These are phyloP conservation scores for Globisporangium middletonii DNA, from an alignment of 352 stramenopile genomes.

Conservation along the genomic window DNA sequence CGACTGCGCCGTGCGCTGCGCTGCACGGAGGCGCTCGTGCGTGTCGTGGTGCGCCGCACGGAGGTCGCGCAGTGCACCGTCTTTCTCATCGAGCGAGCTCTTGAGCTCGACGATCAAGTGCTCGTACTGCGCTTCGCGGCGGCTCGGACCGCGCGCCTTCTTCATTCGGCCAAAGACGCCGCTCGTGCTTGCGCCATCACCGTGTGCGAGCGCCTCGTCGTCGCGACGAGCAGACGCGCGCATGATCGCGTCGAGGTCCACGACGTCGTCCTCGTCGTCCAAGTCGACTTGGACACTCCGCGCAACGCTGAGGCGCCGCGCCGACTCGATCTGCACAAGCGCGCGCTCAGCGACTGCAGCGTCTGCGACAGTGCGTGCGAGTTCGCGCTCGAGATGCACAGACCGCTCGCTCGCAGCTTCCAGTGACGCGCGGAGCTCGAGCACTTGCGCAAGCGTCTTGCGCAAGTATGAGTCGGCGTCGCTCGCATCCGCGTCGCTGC, in stretches of 20 bases:
- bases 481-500: conserved; percentile 2
- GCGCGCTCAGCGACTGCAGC: conserved; percentile 24
- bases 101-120: conserved; percentile 68
- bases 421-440: conserved; percentile 41
- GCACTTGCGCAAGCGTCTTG: conserved; percentile 53
- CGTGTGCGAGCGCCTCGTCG: not conserved
- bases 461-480: conserved; percentile 51
- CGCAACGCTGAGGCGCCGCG: conserved; percentile 24
- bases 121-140: conserved; percentile 43
- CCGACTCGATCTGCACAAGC: conserved; percentile 30
- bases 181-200: not conserved
- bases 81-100: conserved; percentile 38
- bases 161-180: not conserved
- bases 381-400: conserved; percentile 28
- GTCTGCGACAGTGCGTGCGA: conserved; percentile 27
- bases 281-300: conserved; percentile 39
- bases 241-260: conserved; percentile 48
- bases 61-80: conserved; percentile 28
- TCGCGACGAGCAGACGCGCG: conserved; percentile 6
- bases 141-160: conserved; percentile 7
- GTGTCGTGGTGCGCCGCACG: conserved; percentile 25
- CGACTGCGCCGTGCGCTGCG: conserved; percentile 37
- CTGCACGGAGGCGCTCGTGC: conserved; percentile 30
- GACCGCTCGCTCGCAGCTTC: conserved; percentile 28
- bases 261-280: conserved; percentile 34